These are phyloP conservation scores for Alternaria sp. DNA, from an alignment of 2,329 filamentous ascomycete species.

Conservation along the genomic window DNA sequence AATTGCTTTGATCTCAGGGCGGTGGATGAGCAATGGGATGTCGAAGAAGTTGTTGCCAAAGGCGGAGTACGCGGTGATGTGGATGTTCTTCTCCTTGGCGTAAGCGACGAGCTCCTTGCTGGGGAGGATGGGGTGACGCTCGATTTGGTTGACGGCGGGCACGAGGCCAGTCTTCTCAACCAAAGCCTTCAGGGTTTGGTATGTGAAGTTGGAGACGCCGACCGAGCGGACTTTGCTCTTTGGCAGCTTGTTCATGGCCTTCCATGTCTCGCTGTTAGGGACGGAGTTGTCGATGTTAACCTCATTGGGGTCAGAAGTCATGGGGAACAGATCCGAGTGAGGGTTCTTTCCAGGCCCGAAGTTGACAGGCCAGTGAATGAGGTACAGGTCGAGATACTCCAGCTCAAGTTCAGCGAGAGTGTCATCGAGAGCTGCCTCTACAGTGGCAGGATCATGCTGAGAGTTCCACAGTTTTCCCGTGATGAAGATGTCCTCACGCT, in stretches of 20 bases:
- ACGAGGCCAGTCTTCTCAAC: conserved; percentile 55
- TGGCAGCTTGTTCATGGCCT: conserved; percentile 48
- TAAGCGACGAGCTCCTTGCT: conserved; percentile 38
- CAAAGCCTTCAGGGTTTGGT: conserved; percentile 57
- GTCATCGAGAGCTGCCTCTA: conserved; percentile 74
- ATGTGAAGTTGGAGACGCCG: conserved; percentile 42
- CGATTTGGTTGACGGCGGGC: conserved; percentile 40
- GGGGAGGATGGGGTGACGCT: conserved; percentile 39
- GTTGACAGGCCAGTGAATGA: conserved; percentile 87
- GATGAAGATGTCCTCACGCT: conserved; percentile 42
- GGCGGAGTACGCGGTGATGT: conserved; percentile 53
- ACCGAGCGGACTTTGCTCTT: conserved; percentile 47
- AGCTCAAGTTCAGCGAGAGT: conserved; percentile 78
- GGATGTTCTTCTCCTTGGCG: conserved; percentile 40
- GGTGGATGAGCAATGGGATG: conserved; percentile 67
- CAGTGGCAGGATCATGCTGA: conserved; percentile 75
- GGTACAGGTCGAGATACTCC: conserved; percentile 89
- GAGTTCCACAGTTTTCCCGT: conserved; percentile 93
- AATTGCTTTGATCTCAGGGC: conserved; percentile 71
- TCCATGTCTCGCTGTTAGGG: conserved; percentile 40
- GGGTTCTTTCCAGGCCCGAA: conserved; percentile 63
- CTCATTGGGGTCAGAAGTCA: conserved; percentile 62
- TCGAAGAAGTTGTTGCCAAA: conserved; percentile 49
- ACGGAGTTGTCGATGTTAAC: conserved; percentile 43
- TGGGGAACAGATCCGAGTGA: conserved; percentile 38